These are phyloP conservation scores for Litchi chinensis DNA, from an alignment of 345 rosid species.

Conservation along the genomic window DNA sequence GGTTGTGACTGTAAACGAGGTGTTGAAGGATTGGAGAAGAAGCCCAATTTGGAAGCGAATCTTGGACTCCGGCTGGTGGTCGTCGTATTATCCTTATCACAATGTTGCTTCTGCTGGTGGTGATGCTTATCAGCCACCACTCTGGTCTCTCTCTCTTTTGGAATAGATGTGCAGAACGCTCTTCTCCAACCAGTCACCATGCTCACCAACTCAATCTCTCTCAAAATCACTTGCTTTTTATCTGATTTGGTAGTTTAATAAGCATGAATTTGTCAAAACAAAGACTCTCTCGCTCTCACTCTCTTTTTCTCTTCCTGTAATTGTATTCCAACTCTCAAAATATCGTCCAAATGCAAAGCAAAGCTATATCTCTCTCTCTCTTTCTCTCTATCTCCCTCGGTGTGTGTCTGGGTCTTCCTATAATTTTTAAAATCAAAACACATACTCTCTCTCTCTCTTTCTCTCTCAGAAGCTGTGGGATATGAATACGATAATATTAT, in stretches of 20 bases:
- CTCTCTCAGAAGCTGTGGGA: not conserved
- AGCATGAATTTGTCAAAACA: not conserved
- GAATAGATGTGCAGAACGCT: conserved; percentile 77
- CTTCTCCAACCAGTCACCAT: conserved; percentile 87
- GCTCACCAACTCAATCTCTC: not conserved
- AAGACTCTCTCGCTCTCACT: not conserved
- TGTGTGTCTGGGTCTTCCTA: not conserved
- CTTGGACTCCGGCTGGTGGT: conserved; percentile 39
- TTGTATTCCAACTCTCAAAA: not conserved
- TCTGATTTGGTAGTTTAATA: not conserved
- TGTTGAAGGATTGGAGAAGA: conserved; percentile 85
- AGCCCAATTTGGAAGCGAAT: conserved; percentile 62
- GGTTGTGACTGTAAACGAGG: conserved; percentile 60
- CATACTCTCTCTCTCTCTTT: not conserved
- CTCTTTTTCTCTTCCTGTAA: not conserved
- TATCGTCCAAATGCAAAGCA: not conserved
- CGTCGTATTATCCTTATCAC: not conserved
- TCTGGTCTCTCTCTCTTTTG: conserved; percentile 49
- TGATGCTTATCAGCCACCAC: conserved; percentile 33
- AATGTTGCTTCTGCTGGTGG: conserved; percentile 14
- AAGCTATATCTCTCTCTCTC: not conserved
- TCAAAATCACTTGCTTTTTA: not conserved
- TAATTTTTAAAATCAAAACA: not conserved
- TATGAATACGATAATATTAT: too few relatives aligned
- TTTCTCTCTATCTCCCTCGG: not conserved